Conservation (phyloP, 768 basidiomycete genomes). For the Serendipita sp. region DNA sequence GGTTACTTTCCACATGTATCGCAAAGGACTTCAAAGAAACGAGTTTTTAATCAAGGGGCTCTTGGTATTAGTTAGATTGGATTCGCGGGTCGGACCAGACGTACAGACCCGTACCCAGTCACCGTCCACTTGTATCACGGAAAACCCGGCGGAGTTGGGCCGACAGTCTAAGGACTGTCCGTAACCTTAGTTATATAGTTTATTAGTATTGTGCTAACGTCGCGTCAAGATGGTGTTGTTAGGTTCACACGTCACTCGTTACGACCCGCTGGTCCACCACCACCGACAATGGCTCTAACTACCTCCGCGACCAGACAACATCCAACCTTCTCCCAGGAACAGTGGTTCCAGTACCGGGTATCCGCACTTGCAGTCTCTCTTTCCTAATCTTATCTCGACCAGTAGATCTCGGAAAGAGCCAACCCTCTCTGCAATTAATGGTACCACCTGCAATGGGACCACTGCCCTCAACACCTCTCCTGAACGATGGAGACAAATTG, state of each 20-base stretch:
- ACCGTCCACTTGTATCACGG: too few species aligned
- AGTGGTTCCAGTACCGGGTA: conserved; percentile 24
- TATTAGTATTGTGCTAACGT: background rate
- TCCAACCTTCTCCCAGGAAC: conserved; percentile 17
- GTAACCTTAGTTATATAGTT: too few species aligned
- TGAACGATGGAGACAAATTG: background rate
- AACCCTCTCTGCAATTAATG: conserved; percentile 14
- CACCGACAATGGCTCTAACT: conserved; percentile 36
- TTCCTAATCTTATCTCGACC: conserved; percentile 33
- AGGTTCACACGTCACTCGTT: conserved; percentile 44
- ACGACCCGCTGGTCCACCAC: conserved; percentile 40
- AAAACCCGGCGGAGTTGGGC: too few species aligned
- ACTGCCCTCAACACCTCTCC: conserved; percentile 18
- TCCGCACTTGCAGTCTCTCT: conserved; percentile 17
- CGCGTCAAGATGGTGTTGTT: conserved; percentile 18
- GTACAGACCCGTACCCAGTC: too few species aligned
- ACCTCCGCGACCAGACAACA: conserved; percentile 42
- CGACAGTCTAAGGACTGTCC: too few species aligned
- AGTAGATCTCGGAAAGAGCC: conserved; percentile 17
- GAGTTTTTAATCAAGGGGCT: too few species aligned
- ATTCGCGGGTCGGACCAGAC: too few species aligned
- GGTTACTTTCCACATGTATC: too few species aligned
- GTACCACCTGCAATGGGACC: conserved; percentile 32
- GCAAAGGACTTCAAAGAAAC: too few species aligned
- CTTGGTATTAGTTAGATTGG: too few species aligned